Percentiles rank a stretch among this genome's conserved stretches.
Conservation (phyloP, 345 rosid species). For the Eutrema heterophyllum region DNA sequence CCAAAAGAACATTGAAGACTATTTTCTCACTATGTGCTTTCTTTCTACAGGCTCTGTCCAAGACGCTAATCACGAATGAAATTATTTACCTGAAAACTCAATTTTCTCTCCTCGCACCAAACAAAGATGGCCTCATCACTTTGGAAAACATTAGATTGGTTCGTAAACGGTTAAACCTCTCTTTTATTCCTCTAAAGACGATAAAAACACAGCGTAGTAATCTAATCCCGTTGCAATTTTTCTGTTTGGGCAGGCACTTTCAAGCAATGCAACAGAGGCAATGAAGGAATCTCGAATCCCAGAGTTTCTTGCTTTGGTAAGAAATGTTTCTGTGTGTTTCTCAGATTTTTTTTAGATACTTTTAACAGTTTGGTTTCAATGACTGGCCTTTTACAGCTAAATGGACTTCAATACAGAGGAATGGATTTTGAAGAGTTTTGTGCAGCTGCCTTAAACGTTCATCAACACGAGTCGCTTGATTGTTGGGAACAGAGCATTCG, state of each 20-base stretch:
- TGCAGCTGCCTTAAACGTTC: constrained; percentile 79
- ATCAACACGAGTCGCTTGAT: constrained; percentile 83
- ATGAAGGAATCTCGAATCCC: constrained; percentile 76
- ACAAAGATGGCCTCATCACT: constrained; percentile 52
- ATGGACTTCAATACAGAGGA: constrained; percentile 65
- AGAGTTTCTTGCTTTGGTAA: constrained; percentile 69
- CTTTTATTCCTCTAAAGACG: background rate
- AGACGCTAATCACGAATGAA: constrained; percentile 61
- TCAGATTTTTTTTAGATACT: background rate
- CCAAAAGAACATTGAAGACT: background rate
- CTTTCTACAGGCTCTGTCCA: constrained; percentile 63
- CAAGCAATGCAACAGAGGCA: constrained; percentile 75
- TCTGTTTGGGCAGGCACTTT: constrained; percentile 47
- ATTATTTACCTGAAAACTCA: constrained; percentile 61
- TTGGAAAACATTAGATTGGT: constrained; percentile 68
- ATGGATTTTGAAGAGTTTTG: constrained; percentile 97
- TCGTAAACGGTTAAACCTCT: constrained; percentile 5
- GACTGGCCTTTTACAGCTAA: constrained; percentile 42
- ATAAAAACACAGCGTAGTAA: background rate
- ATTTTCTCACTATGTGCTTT: background rate
- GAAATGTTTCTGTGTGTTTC: constrained; percentile 6
- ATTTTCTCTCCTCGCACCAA: constrained; percentile 66
- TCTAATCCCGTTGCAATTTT: constrained; percentile 9
- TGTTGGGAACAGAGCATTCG: constrained; percentile 80
- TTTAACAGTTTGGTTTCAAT: background rate